Percentiles rank a stretch among this genome's conserved stretches.
Evolutionary conservation across 139 green algal genomes (phyloP).

Genomic region (Chlamydomonas urium): DNA sequence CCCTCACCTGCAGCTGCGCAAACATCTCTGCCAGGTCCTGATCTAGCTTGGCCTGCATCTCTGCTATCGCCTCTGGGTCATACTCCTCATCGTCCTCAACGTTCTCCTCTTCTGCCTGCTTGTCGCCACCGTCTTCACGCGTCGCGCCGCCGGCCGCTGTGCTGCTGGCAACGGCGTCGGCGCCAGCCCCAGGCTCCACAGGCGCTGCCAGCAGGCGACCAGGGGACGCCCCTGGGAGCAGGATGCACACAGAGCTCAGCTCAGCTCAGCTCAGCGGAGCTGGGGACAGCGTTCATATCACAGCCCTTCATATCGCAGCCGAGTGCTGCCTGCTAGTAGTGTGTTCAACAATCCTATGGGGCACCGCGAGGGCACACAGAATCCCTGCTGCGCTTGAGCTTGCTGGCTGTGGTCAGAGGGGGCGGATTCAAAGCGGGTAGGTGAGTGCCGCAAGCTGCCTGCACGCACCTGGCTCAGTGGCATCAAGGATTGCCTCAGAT

Average conservation of each 20-base stretch:
- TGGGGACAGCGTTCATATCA: too few species aligned
- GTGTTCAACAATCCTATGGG: too few species aligned
- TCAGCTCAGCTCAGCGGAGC: too few species aligned
- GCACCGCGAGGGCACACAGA: too few species aligned
- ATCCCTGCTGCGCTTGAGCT: too few species aligned
- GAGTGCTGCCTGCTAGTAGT: too few species aligned
- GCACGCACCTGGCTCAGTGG: slow-evolving; percentile 10
- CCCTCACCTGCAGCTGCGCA: slow-evolving; percentile 22
- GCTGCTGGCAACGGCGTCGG: neutral
- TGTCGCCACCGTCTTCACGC: neutral
- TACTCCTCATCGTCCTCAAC: slow-evolving; percentile 19
- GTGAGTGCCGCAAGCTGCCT: too few species aligned
- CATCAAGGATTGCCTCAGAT: slow-evolving; percentile 33
- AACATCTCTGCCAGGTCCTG: slow-evolving; percentile 29
- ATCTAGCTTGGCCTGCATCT: slow-evolving; percentile 38
- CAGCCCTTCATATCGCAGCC: too few species aligned
- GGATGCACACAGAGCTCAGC: too few species aligned
- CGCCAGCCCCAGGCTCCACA: neutral
- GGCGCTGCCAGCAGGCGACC: too few species aligned
- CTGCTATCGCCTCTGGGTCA: slow-evolving; percentile 17
- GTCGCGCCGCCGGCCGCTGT: neutral
- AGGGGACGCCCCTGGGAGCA: neutral
- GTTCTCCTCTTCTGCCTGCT: slow-evolving; percentile 7
- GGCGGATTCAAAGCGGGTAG: too few species aligned
- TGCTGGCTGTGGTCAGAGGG: too few species aligned